A percentile compares a stretch with the other conserved stretches of the same genome.
These are phyloP conservation scores for Kwoniella pini DNA, from an alignment of 768 basidiomycete species.

Conservation along the genomic window DNA sequence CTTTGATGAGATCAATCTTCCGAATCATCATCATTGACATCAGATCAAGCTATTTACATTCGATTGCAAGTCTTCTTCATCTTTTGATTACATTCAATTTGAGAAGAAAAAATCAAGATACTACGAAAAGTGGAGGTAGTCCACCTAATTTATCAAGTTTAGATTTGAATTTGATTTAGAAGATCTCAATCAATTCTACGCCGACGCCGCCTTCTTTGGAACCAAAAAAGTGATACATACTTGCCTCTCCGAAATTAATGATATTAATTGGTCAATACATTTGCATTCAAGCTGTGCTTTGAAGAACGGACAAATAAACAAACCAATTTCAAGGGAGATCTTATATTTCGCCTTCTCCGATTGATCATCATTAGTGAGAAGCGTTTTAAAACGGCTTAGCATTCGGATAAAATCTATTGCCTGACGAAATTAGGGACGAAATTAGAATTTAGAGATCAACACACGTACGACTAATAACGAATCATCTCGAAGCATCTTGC, in stretches of 20 bases:
- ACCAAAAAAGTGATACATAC: not conserved
- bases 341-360: no score
- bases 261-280: no score
- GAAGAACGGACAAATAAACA: no score
- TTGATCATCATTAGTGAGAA: no score
- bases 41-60: not conserved
- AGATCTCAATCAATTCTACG: not conserved
- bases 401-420: no score
- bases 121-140: constrained; percentile 17
- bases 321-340: no score
- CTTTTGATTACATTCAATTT: not conserved
- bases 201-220: not conserved
- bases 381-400: no score
- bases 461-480: no score
- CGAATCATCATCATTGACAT: not conserved
- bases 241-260: not conserved
- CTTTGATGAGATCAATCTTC: not conserved
- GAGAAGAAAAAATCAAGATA: not conserved
- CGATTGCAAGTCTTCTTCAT: not conserved
- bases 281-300: no score
- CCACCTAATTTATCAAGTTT: not conserved
- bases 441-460: no score
- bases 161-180: not conserved
- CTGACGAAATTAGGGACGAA: no score
- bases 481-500: no score